Percentiles rank a stretch among this genome's conserved stretches.
phyloP scores from a whole-genome alignment of 1,284 basidiomycete species.

The Sphagnurus paluster region DNA sequence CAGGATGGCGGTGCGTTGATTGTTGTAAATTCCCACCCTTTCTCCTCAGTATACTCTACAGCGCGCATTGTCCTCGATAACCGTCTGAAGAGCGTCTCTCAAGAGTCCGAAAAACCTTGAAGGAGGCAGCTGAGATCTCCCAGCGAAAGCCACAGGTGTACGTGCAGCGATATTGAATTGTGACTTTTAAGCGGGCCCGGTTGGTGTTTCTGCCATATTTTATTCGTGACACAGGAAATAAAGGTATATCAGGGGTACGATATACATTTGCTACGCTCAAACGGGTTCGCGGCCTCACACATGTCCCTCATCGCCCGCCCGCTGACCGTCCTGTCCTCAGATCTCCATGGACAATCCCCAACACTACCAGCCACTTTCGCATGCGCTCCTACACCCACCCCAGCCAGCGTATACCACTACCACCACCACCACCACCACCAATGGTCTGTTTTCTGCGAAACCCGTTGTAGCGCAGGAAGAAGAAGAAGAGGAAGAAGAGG shows the following conservation, averaged over 20 bases:
- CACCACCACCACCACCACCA: slow-evolving; percentile 33
- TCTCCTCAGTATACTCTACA: too few species aligned
- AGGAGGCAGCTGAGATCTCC: too few species aligned
- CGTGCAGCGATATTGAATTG: too few species aligned
- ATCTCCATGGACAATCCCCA: slow-evolving; percentile 72
- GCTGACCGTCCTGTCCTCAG: not conserved
- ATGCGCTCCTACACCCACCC: slow-evolving; percentile 69
- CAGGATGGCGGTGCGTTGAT: slow-evolving; percentile 7
- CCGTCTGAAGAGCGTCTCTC: too few species aligned
- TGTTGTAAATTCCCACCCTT: slow-evolving; percentile 26
- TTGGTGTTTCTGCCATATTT: slow-evolving; percentile 18
- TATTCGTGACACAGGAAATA: slow-evolving; percentile 20
- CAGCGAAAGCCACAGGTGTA: too few species aligned
- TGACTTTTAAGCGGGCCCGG: slow-evolving; percentile 1
- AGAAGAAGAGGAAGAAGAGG: slow-evolving; percentile 64
- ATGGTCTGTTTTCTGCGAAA: slow-evolving; percentile 28
- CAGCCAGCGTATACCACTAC: slow-evolving; percentile 28
- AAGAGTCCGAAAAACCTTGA: too few species aligned
- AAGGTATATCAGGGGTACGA: slow-evolving; percentile 21
- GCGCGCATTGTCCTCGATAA: too few species aligned
- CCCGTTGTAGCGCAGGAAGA: slow-evolving; percentile 32
- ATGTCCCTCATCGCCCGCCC: too few species aligned
- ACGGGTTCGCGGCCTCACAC: too few species aligned
- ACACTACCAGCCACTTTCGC: slow-evolving; percentile 76
- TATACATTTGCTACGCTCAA: slow-evolving; percentile 11